phyloP scores from a whole-genome alignment of 495 filamentous ascomycete genomes.

The Tuber magnatum region DNA sequence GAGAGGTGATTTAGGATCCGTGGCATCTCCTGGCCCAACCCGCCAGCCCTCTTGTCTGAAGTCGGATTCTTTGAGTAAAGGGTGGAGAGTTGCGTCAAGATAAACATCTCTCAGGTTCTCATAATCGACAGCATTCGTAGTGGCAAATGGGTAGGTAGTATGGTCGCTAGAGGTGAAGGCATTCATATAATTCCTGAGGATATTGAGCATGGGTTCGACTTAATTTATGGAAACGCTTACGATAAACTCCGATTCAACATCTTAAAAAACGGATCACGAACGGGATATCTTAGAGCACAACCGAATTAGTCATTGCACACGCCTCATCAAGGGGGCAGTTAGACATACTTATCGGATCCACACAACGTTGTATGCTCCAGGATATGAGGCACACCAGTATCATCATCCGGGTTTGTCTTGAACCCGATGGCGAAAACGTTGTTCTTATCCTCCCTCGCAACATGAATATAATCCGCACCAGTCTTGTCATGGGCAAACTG shows the following conservation, averaged over 20 bases:
- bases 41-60: constrained; percentile 97
- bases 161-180: constrained; percentile 93
- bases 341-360: constrained; percentile 83
- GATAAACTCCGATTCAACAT: constrained; percentile 96
- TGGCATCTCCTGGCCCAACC: constrained; percentile 81
- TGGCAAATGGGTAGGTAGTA: constrained; percentile 97
- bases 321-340: constrained; percentile 5
- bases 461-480: constrained; percentile 88
- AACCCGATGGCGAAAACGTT: constrained; percentile 99
- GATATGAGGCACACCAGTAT: constrained; percentile 93
- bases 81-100: constrained; percentile 85
- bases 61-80: constrained; percentile 79
- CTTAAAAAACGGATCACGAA: constrained; percentile 98
- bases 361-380: constrained; percentile 95
- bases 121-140: constrained; percentile 93
- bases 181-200: constrained; percentile 81
- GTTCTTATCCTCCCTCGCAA: constrained; percentile 89
- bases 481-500: constrained; percentile 88
- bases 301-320: constrained; percentile 5
- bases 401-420: constrained; percentile 96
- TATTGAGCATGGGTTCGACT: background rate
- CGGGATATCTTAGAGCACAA: constrained; percentile 62
- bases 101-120: constrained; percentile 95
- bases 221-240: constrained; percentile 10
- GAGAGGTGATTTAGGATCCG: constrained; percentile 53